Base-by-base conservation (phyloP, 768 basidiomycete genomes). In the Pluteus cervinus region DNA sequence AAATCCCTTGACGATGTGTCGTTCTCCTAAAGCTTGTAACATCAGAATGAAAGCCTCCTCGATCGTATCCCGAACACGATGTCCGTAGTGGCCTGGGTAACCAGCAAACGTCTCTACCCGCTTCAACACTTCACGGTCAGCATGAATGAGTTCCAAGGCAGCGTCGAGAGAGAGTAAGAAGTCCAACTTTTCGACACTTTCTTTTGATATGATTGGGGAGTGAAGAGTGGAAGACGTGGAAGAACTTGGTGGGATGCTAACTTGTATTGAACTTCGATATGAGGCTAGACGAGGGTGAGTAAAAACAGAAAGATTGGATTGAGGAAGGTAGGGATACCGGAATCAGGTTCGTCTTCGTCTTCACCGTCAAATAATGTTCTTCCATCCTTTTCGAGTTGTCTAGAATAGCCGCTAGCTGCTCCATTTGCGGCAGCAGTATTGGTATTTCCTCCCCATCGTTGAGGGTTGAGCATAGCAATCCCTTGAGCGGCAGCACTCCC, bases 31-130 rank as follows among this genome's bases (percentile, higher is more conserved):
- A 0, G 81, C 78, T 20, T 81, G 77, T 22, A 98, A 61, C 63
- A 94, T 68, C 29, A 93, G 66, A 23, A 92, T 83, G 42, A 97
- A 97, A 4, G 89, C 62, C 58, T 98, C 94, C 58, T 99, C 93
- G 40, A 97, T 84, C 2, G 91, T 91, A 52, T 97, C 92, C 21
- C 81, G 68, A 2, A 99, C 92, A 3, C 86, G 80, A 43, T 76
- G 76, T 3, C 96, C 94, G 43, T 86, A 89, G 41, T 77, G 73
- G 0, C 90, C 88, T 0, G 92, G 90, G 54, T 96, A 99, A 7
- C 73, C 75, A 0, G 76, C 68, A 56, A 98, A 99, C 2, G 82
- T 90, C 53, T 99, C 91, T 2, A 89, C 81, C 9, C 96, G 79
- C 58, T 98, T 97, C 28, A 93, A 71, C 0, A 85, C 76, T 44